Percentiles rank a stretch among this genome's conserved stretches.
phyloP scores from a whole-genome alignment of 2,329 filamentous ascomycete species.

The Aspergillus neoniger region DNA sequence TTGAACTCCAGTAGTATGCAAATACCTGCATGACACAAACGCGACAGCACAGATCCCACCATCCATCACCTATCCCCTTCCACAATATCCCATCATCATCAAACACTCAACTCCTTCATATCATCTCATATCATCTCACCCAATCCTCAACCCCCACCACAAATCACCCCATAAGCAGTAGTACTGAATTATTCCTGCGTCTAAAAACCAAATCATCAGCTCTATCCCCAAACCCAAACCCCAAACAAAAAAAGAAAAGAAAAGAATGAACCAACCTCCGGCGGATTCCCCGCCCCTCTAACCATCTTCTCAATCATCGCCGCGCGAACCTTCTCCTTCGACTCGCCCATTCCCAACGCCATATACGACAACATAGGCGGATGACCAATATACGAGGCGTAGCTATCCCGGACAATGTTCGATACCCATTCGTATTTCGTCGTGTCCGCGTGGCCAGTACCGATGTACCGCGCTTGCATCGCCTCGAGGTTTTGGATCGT shows the following conservation, averaged over 20 bases:
- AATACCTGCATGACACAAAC: neutral
- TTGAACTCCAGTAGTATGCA: too few species aligned
- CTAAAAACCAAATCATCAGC: neutral
- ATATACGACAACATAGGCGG: constrained; percentile 86
- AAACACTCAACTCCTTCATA: neutral
- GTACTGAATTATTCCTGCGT: constrained; percentile 1
- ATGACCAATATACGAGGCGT: constrained; percentile 85
- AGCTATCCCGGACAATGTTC: constrained; percentile 93
- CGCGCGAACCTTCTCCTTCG: constrained; percentile 75
- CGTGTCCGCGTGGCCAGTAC: constrained; percentile 94
- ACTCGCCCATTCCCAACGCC: constrained; percentile 83
- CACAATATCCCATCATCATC: neutral
- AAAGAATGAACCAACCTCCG: constrained; percentile 51
- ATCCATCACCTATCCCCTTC: too few species aligned
- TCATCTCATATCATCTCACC: too few species aligned
- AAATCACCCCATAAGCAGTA: fast-evolving
- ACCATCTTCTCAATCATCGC: constrained; percentile 77
- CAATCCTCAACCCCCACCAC: too few species aligned
- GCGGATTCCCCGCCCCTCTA: constrained; percentile 65
- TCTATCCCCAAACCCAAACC: neutral
- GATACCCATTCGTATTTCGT: constrained; percentile 97
- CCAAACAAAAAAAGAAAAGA: neutral
- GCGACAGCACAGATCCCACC: neutral
- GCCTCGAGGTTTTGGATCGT: constrained; percentile 97
- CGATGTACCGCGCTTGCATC: constrained; percentile 92